Conservation (phyloP, 768 basidiomycete species). For the Pleurotus giganteus region DNA sequence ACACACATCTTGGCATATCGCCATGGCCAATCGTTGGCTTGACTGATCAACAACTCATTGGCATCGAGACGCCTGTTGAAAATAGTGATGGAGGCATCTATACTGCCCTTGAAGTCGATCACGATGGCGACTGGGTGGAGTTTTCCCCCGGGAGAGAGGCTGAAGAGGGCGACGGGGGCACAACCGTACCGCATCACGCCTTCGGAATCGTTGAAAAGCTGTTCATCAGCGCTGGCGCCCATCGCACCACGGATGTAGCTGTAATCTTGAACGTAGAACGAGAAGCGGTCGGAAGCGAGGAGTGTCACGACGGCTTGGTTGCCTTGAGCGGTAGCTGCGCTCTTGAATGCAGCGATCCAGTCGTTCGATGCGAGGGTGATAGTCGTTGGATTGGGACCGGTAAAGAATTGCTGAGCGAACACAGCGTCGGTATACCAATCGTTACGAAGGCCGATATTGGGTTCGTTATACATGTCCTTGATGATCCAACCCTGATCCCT, state of each 20-base stretch:
- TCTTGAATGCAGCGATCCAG: constrained; percentile 20
- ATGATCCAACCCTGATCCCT: neutral
- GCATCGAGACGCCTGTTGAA: constrained; percentile 23
- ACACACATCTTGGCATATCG: constrained; percentile 29
- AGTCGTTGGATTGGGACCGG: constrained; percentile 26
- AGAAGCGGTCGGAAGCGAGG: constrained; percentile 9
- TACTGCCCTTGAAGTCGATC: constrained; percentile 26
- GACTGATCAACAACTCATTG: constrained; percentile 6
- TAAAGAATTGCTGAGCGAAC: constrained; percentile 28
- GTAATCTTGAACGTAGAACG: constrained; percentile 23
- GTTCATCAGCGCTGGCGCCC: constrained; percentile 15
- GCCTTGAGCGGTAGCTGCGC: constrained; percentile 14
- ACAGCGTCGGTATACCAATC: constrained; percentile 31
- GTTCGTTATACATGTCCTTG: constrained; percentile 20
- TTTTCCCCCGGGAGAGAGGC: constrained; percentile 21
- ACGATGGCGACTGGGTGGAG: constrained; percentile 29
- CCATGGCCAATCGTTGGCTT: constrained; percentile 29
- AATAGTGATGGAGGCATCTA: constrained; percentile 24
- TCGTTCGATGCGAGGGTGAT: constrained; percentile 18
- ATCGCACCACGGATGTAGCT: constrained; percentile 22
- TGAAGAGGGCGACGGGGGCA: constrained; percentile 27
- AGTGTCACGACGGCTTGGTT: constrained; percentile 14
- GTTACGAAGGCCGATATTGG: constrained; percentile 25
- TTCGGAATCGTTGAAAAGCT: constrained; percentile 5
- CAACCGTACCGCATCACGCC: constrained; percentile 21